phyloP scores from a whole-genome alignment of 1,139 yeast species.

The Citeromyces siamensis region DNA sequence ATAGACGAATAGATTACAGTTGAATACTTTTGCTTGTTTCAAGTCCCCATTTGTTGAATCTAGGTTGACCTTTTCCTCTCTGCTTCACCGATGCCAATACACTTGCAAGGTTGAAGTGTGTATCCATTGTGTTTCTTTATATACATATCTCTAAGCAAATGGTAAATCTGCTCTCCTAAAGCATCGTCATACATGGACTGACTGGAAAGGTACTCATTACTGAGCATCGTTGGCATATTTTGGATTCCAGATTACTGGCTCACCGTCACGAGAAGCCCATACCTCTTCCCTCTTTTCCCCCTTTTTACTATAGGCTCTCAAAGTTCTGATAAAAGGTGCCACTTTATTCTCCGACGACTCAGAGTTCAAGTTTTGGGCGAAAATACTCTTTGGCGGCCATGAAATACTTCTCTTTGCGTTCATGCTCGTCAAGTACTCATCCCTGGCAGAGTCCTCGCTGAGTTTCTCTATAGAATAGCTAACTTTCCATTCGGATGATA shows the following conservation, averaged over 20 bases:
- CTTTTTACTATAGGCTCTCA: neutral
- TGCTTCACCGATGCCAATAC: too few relatives aligned
- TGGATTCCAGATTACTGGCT: slow-evolving; percentile 1
- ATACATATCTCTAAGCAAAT: too few relatives aligned
- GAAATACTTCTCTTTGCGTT: neutral
- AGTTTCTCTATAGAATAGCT: neutral
- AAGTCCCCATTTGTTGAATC: too few relatives aligned
- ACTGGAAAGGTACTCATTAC: too few relatives aligned
- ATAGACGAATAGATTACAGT: slow-evolving; percentile 1
- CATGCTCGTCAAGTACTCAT: neutral
- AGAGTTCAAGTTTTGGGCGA: neutral
- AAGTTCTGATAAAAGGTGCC: neutral
- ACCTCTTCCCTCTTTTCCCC: slow-evolving; percentile 12
- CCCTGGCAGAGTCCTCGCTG: neutral
- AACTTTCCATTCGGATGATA: slow-evolving; percentile 15
- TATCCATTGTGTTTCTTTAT: too few relatives aligned
- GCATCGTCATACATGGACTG: too few relatives aligned
- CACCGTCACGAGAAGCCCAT: slow-evolving; percentile 9
- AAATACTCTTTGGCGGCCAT: neutral
- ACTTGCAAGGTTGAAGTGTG: too few relatives aligned
- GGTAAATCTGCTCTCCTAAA: too few relatives aligned
- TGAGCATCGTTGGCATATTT: neutral
- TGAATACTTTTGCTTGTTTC: neutral
- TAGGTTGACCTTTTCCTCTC: too few relatives aligned
- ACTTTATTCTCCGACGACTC: neutral